Evolutionary conservation across 2,329 filamentous ascomycete genomes (phyloP).

Genomic region (Diplodia sapinea): DNA sequence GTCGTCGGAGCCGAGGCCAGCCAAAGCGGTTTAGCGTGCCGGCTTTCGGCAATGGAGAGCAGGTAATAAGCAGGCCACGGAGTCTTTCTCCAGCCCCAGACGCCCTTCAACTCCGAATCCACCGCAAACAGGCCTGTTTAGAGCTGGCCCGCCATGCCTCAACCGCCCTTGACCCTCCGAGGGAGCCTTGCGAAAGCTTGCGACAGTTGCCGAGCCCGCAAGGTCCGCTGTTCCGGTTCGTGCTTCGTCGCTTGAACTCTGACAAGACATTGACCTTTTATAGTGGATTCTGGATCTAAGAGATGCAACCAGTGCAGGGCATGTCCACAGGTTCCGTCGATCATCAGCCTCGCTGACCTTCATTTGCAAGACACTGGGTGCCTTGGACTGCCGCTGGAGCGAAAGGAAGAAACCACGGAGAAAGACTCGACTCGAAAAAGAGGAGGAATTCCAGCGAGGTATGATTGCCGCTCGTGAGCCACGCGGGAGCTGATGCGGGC

Average conservation of each 20-base stretch:
- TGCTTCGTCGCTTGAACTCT: not conserved
- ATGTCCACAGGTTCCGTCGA: not conserved
- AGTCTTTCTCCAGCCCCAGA: not conserved
- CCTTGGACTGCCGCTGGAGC: not conserved
- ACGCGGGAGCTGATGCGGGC: not conserved
- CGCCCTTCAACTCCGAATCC: not conserved
- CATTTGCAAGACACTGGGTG: not conserved
- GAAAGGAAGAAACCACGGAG: slow-evolving; percentile 3
- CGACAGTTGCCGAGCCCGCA: not conserved
- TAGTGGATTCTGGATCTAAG: not conserved
- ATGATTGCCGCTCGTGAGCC: not conserved
- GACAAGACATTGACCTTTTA: not conserved
- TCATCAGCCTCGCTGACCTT: not conserved
- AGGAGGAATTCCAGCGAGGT: not conserved
- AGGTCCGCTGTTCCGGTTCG: not conserved
- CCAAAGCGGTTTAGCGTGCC: not conserved
- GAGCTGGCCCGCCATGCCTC: not conserved
- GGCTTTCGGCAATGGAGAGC: not conserved
- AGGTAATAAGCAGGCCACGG: not conserved
- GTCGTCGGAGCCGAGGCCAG: not conserved
- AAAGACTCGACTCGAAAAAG: not conserved
- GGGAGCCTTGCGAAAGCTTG: not conserved
- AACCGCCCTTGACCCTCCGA: not conserved
- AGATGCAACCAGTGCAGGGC: slow-evolving; percentile 3
- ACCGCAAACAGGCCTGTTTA: not conserved